Base-by-base conservation (phyloP, 2,329 filamentous ascomycete genomes). In the Aspergillus felis region DNA sequence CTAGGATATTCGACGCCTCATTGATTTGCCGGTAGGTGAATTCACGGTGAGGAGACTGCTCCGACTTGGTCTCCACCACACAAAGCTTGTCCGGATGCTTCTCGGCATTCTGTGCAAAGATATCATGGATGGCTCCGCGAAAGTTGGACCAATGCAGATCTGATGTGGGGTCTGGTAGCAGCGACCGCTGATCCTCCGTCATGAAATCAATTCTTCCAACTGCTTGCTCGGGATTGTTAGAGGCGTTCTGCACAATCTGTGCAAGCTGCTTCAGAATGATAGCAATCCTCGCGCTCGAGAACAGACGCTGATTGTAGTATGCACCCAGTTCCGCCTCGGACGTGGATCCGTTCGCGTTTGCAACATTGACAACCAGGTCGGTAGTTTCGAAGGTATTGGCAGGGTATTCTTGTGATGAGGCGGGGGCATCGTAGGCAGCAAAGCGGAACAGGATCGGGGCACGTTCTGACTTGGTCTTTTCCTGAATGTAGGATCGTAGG, bases 11-110 rank as follows among this genome's bases (percentile, higher is more conserved):
- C 29, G 90, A 89, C 0, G 88, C 87, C 77, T 96, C 89, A 69
- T 92, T 83, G 69, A 97, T 96, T 68, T 96, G 90, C 63, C 81
- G 80, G 74, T 97, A 97, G 25, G 87, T 93, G 74, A 94, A 97
- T 51, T 76, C 77, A 61, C 90, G 81, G 70, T 86, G 79, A 7
- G 86, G 81, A 2, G 81, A 78, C 29, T 68, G 74, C 52, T 66
- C 71, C 1, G 71, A 77, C 64, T 80, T 73, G 55, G 87, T 90
- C 68, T 90, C 87, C 2, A 88, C 80, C 3, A 90, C 86, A 66
- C 87, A 90, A 55, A 82, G 74, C 66, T 85, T 80, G 44, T 90
- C 85, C 1, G 91, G 91, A 67, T 89, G 81, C 60, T 78, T 81
- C 68, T 82, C 74, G 8, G 90, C 90, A 76, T 78, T 78, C 3